Evolutionary conservation across 2,329 filamentous ascomycete species (phyloP).

Genomic region (Pseudocercospora crystallina): DNA sequence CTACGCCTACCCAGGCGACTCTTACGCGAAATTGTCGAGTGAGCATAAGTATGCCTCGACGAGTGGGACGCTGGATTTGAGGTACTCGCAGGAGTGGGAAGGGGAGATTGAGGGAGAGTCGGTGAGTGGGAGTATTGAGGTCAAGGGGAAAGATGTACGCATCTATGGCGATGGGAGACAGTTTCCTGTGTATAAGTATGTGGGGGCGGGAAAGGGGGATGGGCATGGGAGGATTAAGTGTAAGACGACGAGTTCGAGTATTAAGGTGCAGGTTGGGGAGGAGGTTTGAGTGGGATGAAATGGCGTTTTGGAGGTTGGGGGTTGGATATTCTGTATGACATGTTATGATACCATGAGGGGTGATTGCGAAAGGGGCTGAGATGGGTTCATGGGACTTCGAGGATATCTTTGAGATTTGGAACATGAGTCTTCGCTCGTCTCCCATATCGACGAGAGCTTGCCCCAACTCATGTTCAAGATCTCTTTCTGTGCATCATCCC

Average conservation of each 20-base stretch:
- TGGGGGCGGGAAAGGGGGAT: constrained; percentile 42
- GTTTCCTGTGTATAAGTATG: constrained; percentile 28
- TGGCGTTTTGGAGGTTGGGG: no score
- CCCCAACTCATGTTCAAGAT: no score
- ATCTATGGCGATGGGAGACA: constrained; percentile 31
- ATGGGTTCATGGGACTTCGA: no score
- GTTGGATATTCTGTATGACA: no score
- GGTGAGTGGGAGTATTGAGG: constrained; percentile 38
- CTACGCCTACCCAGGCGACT: constrained; percentile 28
- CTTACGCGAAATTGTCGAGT: constrained; percentile 30
- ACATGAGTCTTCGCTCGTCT: no score
- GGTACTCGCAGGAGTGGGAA: constrained; percentile 45
- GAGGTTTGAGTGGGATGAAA: background rate
- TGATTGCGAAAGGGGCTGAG: no score
- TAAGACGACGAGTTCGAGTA: constrained; percentile 30
- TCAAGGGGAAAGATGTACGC: constrained; percentile 41
- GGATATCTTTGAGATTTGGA: no score
- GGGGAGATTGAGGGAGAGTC: constrained; percentile 40
- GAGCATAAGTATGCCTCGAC: constrained; percentile 37
- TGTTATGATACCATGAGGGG: no score
- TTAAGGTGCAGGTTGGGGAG: constrained; percentile 27
- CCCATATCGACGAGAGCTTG: no score
- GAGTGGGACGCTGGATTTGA: constrained; percentile 37
- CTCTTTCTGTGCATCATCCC: no score
- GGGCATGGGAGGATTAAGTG: constrained; percentile 38